These are phyloP conservation scores for Dipodascopsis tothii DNA, from an alignment of 805 yeast genomes.

Conservation along the genomic window DNA sequence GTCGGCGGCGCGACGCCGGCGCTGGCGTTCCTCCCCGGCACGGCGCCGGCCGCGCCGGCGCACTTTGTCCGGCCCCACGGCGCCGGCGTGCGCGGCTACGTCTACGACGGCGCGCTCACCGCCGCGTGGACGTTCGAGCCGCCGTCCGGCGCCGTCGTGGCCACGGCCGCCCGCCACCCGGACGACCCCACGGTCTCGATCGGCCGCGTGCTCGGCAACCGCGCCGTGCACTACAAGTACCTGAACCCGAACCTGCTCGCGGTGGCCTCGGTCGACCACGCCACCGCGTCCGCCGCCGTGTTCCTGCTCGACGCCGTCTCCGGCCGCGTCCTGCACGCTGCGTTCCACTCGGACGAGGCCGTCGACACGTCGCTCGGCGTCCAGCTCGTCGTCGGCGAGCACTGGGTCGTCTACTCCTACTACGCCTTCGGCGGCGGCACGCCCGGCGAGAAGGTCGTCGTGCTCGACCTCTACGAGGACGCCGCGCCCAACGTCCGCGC, in stretches of 20 bases:
- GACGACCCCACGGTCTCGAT: slow-evolving; percentile 45
- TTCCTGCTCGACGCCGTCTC: slow-evolving; percentile 59
- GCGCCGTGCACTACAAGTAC: slow-evolving; percentile 75
- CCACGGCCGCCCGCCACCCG: slow-evolving; percentile 37
- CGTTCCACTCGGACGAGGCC: slow-evolving; percentile 37
- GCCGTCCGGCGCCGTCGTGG: slow-evolving; percentile 29
- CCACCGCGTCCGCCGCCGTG: slow-evolving; percentile 35
- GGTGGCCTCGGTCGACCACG: slow-evolving; percentile 39
- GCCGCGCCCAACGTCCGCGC: slow-evolving; percentile 42
- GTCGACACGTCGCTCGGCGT: slow-evolving; percentile 39
- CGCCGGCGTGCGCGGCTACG: background rate
- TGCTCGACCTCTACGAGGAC: slow-evolving; percentile 74
- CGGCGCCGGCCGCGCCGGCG: background rate
- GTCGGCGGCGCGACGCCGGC: background rate
- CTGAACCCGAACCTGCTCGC: slow-evolving; percentile 61
- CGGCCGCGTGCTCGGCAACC: slow-evolving; percentile 62
- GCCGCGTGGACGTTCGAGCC: slow-evolving; percentile 38
- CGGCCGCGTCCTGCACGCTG: slow-evolving; percentile 52
- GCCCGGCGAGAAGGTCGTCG: slow-evolving; percentile 52
- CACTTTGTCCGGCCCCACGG: background rate
- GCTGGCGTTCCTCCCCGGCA: background rate
- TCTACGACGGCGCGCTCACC: slow-evolving; percentile 8
- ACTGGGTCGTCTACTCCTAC: slow-evolving; percentile 71
- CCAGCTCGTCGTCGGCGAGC: slow-evolving; percentile 62
- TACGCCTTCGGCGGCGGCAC: slow-evolving; percentile 38